These are phyloP conservation scores for Trametes sanguinea DNA, from an alignment of 768 basidiomycete genomes.

Conservation along the genomic window DNA sequence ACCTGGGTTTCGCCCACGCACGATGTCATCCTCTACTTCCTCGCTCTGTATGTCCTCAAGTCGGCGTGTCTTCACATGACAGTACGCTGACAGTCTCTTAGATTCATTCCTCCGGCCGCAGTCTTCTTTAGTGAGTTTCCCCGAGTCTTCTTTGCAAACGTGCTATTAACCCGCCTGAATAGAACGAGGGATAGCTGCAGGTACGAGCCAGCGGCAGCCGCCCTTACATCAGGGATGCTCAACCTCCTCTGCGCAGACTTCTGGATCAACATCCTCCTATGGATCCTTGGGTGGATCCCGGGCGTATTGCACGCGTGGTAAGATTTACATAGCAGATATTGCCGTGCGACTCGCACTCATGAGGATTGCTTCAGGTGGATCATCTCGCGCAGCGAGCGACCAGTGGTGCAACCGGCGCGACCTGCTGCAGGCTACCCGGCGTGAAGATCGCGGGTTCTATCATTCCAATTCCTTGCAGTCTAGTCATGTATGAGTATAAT, in stretches of 20 bases:
- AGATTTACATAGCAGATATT: neutral
- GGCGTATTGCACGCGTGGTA: constrained; percentile 48
- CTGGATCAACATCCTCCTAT: constrained; percentile 43
- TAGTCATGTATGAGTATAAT: neutral
- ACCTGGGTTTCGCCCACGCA: constrained; percentile 24
- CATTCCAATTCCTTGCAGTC: too few species aligned
- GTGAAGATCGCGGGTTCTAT: neutral
- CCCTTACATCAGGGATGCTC: neutral
- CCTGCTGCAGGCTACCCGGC: neutral
- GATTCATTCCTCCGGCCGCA: constrained; percentile 36
- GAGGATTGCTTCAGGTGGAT: constrained; percentile 29
- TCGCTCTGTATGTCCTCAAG: constrained; percentile 32
- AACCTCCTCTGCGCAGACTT: constrained; percentile 30
- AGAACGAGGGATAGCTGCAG: constrained; percentile 32
- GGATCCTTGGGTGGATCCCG: constrained; percentile 48
- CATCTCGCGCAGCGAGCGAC: constrained; percentile 33
- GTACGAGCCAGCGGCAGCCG: constrained; percentile 15
- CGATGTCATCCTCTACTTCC: constrained; percentile 34
- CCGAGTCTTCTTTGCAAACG: neutral
- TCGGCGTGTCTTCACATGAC: neutral
- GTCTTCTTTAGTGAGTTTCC: constrained; percentile 36
- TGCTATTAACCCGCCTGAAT: neutral
- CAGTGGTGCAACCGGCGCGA: constrained; percentile 26
- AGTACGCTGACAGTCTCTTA: constrained; percentile 9
- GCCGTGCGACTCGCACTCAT: neutral